These are phyloP conservation scores for Aspergillus taichungensis DNA, from an alignment of 495 filamentous ascomycete species.

Conservation along the genomic window DNA sequence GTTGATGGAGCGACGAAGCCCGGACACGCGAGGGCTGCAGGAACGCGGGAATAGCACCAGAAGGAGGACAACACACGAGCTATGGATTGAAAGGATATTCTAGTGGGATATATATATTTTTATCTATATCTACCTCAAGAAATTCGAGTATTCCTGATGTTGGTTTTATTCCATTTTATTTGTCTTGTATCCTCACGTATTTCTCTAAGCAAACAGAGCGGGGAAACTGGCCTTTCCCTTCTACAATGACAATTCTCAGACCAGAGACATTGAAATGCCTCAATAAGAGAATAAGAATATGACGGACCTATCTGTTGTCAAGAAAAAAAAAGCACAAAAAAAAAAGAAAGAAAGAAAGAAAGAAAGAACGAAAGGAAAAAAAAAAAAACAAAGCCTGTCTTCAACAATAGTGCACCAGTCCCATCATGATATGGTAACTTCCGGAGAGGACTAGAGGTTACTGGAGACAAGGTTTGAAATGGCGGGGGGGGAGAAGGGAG, in stretches of 20 bases:
- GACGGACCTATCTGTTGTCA: neutral
- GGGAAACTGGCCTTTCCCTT: too few species aligned
- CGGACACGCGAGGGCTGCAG: slow-evolving; percentile 26
- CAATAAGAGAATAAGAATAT: neutral
- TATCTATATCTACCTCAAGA: too few species aligned
- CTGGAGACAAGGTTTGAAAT: too few species aligned
- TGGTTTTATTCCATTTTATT: too few species aligned
- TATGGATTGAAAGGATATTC: neutral
- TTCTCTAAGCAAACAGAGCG: too few species aligned
- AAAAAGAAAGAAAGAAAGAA: neutral
- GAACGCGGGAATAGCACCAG: slow-evolving; percentile 26
- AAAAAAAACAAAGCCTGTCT: neutral
- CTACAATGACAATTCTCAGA: neutral
- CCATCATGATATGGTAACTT: too few species aligned
- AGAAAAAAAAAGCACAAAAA: neutral
- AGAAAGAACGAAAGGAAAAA: slow-evolving; percentile 4
- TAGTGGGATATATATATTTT: too few species aligned
- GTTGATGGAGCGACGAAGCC: slow-evolving; percentile 28
- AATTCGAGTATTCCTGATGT: too few species aligned
- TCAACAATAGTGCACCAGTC: too few species aligned
- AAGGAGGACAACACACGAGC: slow-evolving; percentile 16
- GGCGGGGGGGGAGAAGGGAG: neutral
- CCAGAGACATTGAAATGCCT: slow-evolving; percentile 1
- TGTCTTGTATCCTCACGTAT: too few species aligned
- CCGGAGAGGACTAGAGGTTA: too few species aligned